Base-by-base conservation (phyloP, 2,329 filamentous ascomycete genomes). In the Orbilia blumenaviensis region DNA sequence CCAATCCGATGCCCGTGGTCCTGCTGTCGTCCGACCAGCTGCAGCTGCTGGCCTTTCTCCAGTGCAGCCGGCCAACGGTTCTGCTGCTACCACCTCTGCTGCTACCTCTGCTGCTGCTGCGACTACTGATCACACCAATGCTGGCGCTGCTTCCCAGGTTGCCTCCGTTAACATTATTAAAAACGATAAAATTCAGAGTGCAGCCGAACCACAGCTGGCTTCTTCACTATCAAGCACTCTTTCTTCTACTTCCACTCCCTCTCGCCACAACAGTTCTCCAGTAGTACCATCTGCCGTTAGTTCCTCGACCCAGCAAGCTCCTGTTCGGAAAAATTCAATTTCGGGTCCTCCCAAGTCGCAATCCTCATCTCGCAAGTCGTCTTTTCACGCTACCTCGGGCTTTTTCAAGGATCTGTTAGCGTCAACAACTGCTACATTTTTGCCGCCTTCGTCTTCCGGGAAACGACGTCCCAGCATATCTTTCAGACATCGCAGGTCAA, bases 391-490 rank as follows among this genome's bases (percentile, higher is more conserved):
- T 68, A 62, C 63, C 44, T 75, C 72, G 56, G 72, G 72, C 32
- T 76, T 76, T 68, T 64, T 76, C 72, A 76, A 76, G 64, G 72
- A 76, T 61, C 64, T 76, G 38, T 25, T 76, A 58, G 72, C 72
- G 72, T 76, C 72, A 36, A 69, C 71, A 25, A 60, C 72, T 46
- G 71, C 71, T 46, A 42, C 64, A 34, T 69, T 76, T 66, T 46
- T 69, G 29, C 72, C 72, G 42, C 36, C 71, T 21, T 56, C 52
- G 41, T 36, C 69, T 38, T 68, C 72, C 64, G 60, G 64, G 16
- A 76, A 76, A 69, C 72, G 72, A 10, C 72, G 72, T 60, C 50
- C 72, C n/a, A 76, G 72, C 58, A 63, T 76, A 34, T 36, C 64
- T 18, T 76, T 76, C 64, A 62, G 72, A 38, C 72, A 68, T 48